Percentiles rank a stretch among this genome's conserved stretches.
Conservation (phyloP, 2,329 filamentous ascomycete species). For the Sporothrix mexicana region DNA sequence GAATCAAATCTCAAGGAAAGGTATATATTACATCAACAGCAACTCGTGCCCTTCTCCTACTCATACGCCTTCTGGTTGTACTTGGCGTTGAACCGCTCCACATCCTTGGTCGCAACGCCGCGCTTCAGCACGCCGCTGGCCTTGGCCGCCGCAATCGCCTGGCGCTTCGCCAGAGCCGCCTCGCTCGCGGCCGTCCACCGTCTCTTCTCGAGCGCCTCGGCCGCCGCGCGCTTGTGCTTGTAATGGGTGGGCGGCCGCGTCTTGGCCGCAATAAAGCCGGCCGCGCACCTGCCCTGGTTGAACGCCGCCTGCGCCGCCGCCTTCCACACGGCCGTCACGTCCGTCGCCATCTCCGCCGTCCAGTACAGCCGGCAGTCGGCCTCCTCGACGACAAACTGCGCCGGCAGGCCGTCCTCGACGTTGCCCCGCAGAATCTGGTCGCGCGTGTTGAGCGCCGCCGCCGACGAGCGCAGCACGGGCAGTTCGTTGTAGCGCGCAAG, state of each 20-base stretch:
- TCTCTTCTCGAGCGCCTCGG: neutral
- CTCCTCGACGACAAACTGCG: conserved; percentile 56
- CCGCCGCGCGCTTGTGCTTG: neutral
- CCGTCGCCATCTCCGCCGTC: conserved; percentile 55
- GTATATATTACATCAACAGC: neutral
- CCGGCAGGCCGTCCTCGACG: conserved; percentile 49
- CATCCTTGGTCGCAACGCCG: neutral
- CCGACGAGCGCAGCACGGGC: conserved; percentile 33
- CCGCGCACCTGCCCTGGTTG: conserved; percentile 33
- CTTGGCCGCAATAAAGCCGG: conserved; percentile 29
- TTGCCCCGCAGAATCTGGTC: conserved; percentile 48
- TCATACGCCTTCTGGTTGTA: conserved; percentile 32
- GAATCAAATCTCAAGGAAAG: neutral
- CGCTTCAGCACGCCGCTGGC: neutral
- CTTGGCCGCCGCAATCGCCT: conserved; percentile 24
- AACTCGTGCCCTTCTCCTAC: neutral
- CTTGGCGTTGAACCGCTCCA: conserved; percentile 29
- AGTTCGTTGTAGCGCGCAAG: conserved; percentile 30
- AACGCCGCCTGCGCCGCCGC: conserved; percentile 50
- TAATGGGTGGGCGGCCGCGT: neutral
- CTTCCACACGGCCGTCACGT: conserved; percentile 56
- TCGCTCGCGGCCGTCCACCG: conserved; percentile 21
- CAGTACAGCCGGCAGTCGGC: conserved; percentile 60
- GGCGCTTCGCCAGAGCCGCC: conserved; percentile 21
- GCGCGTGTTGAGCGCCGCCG: conserved; percentile 47